Evolutionary conservation across 2,329 filamentous ascomycete species (phyloP).

Genomic region (Penicillium griseofulvum): DNA sequence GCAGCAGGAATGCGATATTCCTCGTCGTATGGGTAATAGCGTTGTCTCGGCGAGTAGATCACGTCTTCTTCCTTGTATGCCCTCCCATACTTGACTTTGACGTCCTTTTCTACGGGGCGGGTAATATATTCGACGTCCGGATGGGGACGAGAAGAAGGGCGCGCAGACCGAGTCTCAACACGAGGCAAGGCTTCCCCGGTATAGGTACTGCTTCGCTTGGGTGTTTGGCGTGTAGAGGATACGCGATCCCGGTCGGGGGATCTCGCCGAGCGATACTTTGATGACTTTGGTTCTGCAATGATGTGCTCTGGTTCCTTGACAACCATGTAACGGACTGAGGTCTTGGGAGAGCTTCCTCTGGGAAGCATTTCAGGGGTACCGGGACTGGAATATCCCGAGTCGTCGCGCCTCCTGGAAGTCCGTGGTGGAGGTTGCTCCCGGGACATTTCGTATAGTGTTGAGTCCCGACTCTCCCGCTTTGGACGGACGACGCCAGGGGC

Average conservation of each 20-base stretch:
- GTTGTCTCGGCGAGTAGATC: slow-evolving; percentile 16
- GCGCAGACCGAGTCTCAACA: slow-evolving; percentile 23
- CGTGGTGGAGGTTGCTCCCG: slow-evolving; percentile 29
- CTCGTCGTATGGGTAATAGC: slow-evolving; percentile 20
- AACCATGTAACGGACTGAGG: slow-evolving; percentile 34
- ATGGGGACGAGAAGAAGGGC: slow-evolving; percentile 20
- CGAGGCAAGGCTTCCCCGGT: slow-evolving; percentile 22
- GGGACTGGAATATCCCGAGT: slow-evolving; percentile 48
- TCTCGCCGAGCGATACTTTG: slow-evolving; percentile 26
- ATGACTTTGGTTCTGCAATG: slow-evolving; percentile 27
- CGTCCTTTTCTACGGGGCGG: slow-evolving; percentile 26
- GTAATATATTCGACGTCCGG: slow-evolving; percentile 25
- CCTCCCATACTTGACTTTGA: slow-evolving; percentile 30
- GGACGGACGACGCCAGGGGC: slow-evolving; percentile 27
- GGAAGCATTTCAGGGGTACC: slow-evolving; percentile 42
- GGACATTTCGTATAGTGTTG: slow-evolving; percentile 27
- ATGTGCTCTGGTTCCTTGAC: slow-evolving; percentile 28
- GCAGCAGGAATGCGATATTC: slow-evolving; percentile 17
- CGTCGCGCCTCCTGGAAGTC: slow-evolving; percentile 40
- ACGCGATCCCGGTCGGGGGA: slow-evolving; percentile 31
- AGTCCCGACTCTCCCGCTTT: slow-evolving; percentile 24
- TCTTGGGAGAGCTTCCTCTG: slow-evolving; percentile 35
- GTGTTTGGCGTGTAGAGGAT: slow-evolving; percentile 15
- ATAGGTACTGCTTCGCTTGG: slow-evolving; percentile 32
- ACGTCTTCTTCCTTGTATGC: slow-evolving; percentile 27